phyloP scores from a whole-genome alignment of 305 asterid genomes.

The Ilex paraguariensis region DNA sequence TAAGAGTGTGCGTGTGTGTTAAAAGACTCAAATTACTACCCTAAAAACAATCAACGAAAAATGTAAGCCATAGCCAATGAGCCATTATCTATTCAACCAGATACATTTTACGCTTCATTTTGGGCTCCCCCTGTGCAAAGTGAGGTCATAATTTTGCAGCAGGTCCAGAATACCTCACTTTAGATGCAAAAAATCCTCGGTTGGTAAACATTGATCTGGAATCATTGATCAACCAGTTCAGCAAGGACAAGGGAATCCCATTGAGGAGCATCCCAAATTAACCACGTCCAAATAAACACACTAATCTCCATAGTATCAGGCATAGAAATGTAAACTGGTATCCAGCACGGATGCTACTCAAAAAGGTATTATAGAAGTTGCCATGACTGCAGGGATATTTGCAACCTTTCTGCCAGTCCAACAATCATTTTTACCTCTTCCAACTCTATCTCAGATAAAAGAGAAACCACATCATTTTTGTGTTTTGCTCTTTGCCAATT shows the following conservation, averaged over 20 bases:
- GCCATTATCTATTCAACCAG: slow-evolving; percentile 94
- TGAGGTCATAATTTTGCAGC: slow-evolving; percentile 98
- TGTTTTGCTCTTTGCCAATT: slow-evolving; percentile 95
- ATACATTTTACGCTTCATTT: slow-evolving; percentile 70
- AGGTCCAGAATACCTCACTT: slow-evolving; percentile 73
- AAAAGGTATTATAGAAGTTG: slow-evolving; percentile 65
- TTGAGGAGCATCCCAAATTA: slow-evolving; percentile 98
- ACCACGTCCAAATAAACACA: slow-evolving; percentile 97
- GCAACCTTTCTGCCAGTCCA: slow-evolving; percentile 96
- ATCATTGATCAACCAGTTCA: slow-evolving; percentile 99
- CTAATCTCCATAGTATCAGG: slow-evolving; percentile 98
- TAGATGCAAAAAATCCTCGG: slow-evolving; percentile 97
- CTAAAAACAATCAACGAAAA: slow-evolving; percentile 95
- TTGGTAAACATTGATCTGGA: slow-evolving; percentile 95
- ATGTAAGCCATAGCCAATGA: slow-evolving; percentile 98
- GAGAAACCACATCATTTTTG: slow-evolving; percentile 93
- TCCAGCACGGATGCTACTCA: slow-evolving; percentile 99
- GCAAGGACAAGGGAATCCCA: slow-evolving; percentile 94
- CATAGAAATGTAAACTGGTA: slow-evolving; percentile 97
- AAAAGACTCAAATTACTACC: slow-evolving; percentile 37
- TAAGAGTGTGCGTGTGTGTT: too few species aligned
- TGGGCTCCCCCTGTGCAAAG: slow-evolving; percentile 95
- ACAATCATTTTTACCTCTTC: slow-evolving; percentile 95
- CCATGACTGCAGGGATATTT: slow-evolving; percentile 73
- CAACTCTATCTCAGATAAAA: slow-evolving; percentile 95